Evolutionary conservation across 2,329 filamentous ascomycete genomes (phyloP).

Genomic region (Ophiostoma quercus): DNA sequence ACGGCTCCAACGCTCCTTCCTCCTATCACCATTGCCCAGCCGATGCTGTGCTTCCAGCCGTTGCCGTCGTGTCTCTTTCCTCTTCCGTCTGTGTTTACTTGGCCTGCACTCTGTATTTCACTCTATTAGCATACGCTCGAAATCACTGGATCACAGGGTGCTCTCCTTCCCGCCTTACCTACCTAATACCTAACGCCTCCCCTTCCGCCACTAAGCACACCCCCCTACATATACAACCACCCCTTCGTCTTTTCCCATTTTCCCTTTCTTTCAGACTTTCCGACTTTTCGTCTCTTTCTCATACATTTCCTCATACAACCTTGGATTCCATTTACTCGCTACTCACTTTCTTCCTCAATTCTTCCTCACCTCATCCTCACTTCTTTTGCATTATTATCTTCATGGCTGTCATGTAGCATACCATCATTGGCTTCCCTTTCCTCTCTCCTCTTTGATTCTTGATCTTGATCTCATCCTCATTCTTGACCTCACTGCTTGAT

Average conservation of each 20-base stretch:
- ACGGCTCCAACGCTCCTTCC: neutral
- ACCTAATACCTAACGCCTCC: neutral
- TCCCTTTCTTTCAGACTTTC: neutral
- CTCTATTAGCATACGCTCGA: neutral
- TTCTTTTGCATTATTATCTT: slow-evolving; percentile 19
- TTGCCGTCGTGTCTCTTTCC: neutral
- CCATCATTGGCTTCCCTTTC: neutral
- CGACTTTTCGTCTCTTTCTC: neutral
- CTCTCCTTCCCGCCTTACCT: neutral
- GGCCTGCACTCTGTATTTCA: neutral
- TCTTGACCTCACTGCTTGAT: no score
- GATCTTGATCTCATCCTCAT: neutral
- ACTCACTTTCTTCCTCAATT: neutral
- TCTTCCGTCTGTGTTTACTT: neutral
- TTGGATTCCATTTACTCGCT: neutral
- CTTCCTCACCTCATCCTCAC: neutral
- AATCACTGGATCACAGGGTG: no score
- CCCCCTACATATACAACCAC: neutral
- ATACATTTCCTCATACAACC: no score
- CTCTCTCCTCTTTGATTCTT: neutral
- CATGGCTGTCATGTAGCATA: slow-evolving; percentile 16
- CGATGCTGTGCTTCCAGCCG: slow-evolving; percentile 5
- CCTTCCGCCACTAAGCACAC: neutral
- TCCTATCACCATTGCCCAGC: slow-evolving; percentile 5
- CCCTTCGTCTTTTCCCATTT: neutral